These are phyloP conservation scores for Talaromyces nanjingensis DNA, from an alignment of 495 filamentous ascomycete genomes.

Conservation along the genomic window DNA sequence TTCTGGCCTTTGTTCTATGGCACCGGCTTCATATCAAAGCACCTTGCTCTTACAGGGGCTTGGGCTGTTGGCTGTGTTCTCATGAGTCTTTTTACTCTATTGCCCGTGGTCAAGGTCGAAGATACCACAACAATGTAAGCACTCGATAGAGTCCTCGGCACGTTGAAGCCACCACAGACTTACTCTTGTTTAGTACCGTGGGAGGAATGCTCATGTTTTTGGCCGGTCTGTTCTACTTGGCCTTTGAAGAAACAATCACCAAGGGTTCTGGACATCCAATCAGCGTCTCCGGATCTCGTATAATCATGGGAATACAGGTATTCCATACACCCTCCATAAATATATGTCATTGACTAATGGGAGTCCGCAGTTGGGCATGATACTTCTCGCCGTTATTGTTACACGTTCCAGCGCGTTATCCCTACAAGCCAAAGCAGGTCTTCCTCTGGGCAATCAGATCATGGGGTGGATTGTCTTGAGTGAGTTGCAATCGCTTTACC, in stretches of 20 bases:
- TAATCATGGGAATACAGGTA: slow-evolving; percentile 53
- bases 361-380: slow-evolving; percentile 59
- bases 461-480: slow-evolving; percentile 80
- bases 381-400: slow-evolving; percentile 75
- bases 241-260: slow-evolving; percentile 69
- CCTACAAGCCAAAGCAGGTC: slow-evolving; percentile 75
- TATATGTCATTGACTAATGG: not conserved
- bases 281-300: slow-evolving; percentile 39
- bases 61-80: slow-evolving; percentile 72
- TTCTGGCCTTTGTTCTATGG: slow-evolving; percentile 79
- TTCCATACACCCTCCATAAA: not conserved
- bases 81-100: slow-evolving; percentile 88
- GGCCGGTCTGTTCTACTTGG: slow-evolving; percentile 71
- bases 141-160: not conserved
- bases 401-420: slow-evolving; percentile 77
- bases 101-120: slow-evolving; percentile 83
- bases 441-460: slow-evolving; percentile 84
- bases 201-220: slow-evolving; percentile 74
- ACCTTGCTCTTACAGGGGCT: slow-evolving; percentile 54
- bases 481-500: slow-evolving; percentile 31
- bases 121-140: slow-evolving; percentile 70
- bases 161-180: slow-evolving; percentile 15
- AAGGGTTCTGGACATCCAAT: slow-evolving; percentile 25
- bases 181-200: slow-evolving; percentile 48
- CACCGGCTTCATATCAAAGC: slow-evolving; percentile 55